A percentile compares a stretch with the other conserved stretches of the same genome.
These are phyloP conservation scores for Scedosporium apiospermum DNA, from an alignment of 2,329 filamentous ascomycete genomes.

Conservation along the genomic window DNA sequence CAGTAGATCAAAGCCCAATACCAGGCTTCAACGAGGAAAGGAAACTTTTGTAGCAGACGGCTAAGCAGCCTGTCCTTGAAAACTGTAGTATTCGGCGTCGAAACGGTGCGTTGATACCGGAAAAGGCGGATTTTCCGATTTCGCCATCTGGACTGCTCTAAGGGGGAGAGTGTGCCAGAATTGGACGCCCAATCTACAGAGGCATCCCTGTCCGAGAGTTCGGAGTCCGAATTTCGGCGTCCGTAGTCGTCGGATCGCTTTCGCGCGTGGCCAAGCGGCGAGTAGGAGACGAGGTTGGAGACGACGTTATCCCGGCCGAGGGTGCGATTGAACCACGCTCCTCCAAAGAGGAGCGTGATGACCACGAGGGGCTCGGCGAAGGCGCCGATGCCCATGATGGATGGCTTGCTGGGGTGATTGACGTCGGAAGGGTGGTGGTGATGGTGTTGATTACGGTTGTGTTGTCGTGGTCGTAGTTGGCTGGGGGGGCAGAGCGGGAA, in stretches of 20 bases:
- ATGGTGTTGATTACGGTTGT: too few relatives aligned
- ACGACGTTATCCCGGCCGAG: slow-evolving; percentile 9
- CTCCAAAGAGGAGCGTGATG: slow-evolving; percentile 31
- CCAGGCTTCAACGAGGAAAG: slow-evolving; percentile 67
- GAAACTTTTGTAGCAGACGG: slow-evolving; percentile 55
- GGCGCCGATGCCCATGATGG: slow-evolving; percentile 28
- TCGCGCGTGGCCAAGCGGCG: slow-evolving; percentile 7
- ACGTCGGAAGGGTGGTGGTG: background rate
- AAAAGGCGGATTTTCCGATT: slow-evolving; percentile 12
- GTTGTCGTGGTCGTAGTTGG: too few relatives aligned
- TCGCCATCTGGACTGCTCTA: slow-evolving; percentile 11
- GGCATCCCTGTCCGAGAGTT: slow-evolving; percentile 8
- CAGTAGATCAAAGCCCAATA: slow-evolving; percentile 72
- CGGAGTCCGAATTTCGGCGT: slow-evolving; percentile 7
- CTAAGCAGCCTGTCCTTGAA: slow-evolving; percentile 53
- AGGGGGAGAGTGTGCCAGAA: slow-evolving; percentile 8
- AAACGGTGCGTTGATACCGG: slow-evolving; percentile 29
- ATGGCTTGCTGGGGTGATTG: background rate
- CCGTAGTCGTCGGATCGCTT: slow-evolving; percentile 12
- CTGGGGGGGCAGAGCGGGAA: background rate
- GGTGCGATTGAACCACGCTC: slow-evolving; percentile 33
- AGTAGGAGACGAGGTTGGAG: slow-evolving; percentile 9
- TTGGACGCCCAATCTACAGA: slow-evolving; percentile 7
- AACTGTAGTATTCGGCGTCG: slow-evolving; percentile 50
- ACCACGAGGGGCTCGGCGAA: slow-evolving; percentile 32